Percentiles rank a stretch among this genome's conserved stretches.
Evolutionary conservation across 768 basidiomycete genomes (phyloP).

Genomic region (Rhodotorula paludigena): DNA sequence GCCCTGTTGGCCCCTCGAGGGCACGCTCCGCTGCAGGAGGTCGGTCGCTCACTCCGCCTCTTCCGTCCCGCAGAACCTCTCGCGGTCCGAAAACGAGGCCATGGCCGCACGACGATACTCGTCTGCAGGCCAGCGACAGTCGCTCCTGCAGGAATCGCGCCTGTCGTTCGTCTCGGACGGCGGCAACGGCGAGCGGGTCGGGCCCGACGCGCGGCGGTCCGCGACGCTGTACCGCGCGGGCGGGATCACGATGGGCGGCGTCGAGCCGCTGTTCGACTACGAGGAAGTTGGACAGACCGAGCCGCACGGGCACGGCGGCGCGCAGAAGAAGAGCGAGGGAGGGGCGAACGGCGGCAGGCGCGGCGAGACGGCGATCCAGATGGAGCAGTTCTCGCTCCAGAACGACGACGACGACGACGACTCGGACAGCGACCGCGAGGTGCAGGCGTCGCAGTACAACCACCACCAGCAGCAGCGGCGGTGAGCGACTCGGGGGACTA

Average conservation of each 20-base stretch:
- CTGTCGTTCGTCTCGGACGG: not conserved
- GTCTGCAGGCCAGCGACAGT: constrained; percentile 1
- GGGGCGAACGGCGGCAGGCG: not conserved
- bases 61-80: constrained; percentile 34
- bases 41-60: not conserved
- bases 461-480: too few relatives aligned
- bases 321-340: not conserved
- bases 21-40: too few relatives aligned
- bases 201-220: constrained; percentile 4
- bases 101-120: constrained; percentile 39
- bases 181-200: not conserved
- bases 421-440: constrained; percentile 10
- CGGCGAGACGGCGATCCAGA: constrained; percentile 11
- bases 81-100: constrained; percentile 36
- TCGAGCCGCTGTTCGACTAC: constrained; percentile 31
- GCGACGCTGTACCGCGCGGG: constrained; percentile 16
- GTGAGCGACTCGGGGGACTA: too few relatives aligned
- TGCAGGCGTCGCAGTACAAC: not conserved
- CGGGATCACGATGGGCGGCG: constrained; percentile 10
- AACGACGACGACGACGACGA: constrained; percentile 23
- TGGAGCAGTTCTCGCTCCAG: constrained; percentile 20
- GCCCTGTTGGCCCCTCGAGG: not conserved
- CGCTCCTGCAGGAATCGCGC: not conserved
- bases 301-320: not conserved
- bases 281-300: not conserved